phyloP scores from a whole-genome alignment of 352 stramenopile genomes.

The Phytophthora fragariaefolia region DNA sequence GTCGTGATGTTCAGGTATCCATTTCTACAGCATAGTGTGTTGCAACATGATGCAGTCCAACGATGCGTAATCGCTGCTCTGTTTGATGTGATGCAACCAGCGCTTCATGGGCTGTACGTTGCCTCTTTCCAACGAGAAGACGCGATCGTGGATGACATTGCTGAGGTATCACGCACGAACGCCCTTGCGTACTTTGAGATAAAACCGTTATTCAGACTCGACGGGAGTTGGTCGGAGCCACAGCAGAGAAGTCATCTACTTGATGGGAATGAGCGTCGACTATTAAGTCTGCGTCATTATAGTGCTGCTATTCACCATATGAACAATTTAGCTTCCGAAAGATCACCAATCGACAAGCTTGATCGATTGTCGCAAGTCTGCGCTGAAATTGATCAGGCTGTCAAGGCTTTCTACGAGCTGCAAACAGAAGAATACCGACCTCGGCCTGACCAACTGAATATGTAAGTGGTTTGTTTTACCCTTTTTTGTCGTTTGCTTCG shows the following conservation, averaged over 20 bases:
- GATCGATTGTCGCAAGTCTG: slow-evolving; percentile 54
- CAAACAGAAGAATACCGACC: slow-evolving; percentile 21
- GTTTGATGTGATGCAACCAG: slow-evolving; percentile 70
- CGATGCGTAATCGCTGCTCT: slow-evolving; percentile 61
- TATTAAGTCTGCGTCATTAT: slow-evolving; percentile 48
- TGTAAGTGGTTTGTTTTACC: slow-evolving; percentile 30
- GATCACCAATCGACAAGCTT: slow-evolving; percentile 65
- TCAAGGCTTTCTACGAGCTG: slow-evolving; percentile 52
- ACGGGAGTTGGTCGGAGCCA: slow-evolving; percentile 46
- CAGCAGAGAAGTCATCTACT: background rate
- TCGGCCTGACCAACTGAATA: slow-evolving; percentile 39
- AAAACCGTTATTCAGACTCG: slow-evolving; percentile 53
- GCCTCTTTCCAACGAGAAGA: slow-evolving; percentile 62
- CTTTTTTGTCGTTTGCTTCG: background rate
- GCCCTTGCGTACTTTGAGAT: slow-evolving; percentile 52
- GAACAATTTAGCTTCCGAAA: slow-evolving; percentile 51
- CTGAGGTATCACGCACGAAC: slow-evolving; percentile 34
- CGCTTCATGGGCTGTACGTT: slow-evolving; percentile 62
- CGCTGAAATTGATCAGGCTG: slow-evolving; percentile 46
- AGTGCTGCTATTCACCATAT: slow-evolving; percentile 47
- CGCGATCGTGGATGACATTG: slow-evolving; percentile 40
- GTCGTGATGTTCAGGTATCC: slow-evolving; percentile 68
- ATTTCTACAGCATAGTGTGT: slow-evolving; percentile 18
- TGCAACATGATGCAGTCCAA: slow-evolving; percentile 28
- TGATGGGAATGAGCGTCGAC: slow-evolving; percentile 33